These are phyloP conservation scores for Piper longum DNA, from an alignment of 164 flowering plant species.

Conservation along the genomic window DNA sequence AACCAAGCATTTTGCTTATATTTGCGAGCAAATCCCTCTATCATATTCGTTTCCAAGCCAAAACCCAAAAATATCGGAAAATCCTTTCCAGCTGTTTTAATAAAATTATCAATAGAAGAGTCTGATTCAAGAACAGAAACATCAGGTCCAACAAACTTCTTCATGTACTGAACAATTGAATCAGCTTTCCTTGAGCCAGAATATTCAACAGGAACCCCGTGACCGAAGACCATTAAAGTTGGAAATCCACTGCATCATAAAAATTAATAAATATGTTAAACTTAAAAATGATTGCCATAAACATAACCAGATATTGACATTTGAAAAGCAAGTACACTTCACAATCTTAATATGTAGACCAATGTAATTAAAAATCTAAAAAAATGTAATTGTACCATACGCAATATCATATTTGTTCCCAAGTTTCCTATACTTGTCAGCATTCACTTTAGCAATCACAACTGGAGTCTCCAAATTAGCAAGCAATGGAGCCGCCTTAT, in stretches of 20 bases:
- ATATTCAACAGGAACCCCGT: conserved; percentile 74
- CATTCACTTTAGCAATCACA: conserved; percentile 79
- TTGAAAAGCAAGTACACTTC: neutral
- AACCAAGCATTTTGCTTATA: conserved; percentile 97
- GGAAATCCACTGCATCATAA: conserved; percentile 72
- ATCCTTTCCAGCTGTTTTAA: conserved; percentile 55
- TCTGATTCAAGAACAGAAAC: conserved; percentile 73
- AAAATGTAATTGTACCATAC: conserved; percentile 32
- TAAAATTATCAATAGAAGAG: conserved; percentile 44
- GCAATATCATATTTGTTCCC: conserved; percentile 59
- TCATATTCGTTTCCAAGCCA: conserved; percentile 61
- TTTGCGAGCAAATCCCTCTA: conserved; percentile 42
- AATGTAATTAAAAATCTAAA: no score
- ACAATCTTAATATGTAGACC: neutral
- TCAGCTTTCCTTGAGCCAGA: conserved; percentile 84
- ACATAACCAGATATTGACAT: neutral
- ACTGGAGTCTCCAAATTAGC: conserved; percentile 57
- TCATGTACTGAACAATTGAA: conserved; percentile 62
- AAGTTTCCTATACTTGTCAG: conserved; percentile 65
- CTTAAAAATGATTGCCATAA: neutral
- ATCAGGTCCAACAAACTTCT: conserved; percentile 89
- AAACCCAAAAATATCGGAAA: conserved; percentile 87
- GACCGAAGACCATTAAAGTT: conserved; percentile 66
- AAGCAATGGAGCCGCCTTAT: conserved; percentile 80
- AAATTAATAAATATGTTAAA: no score